Conservation (phyloP, 1,139 yeast genomes). For the Blastobotrys buckinghamii region DNA sequence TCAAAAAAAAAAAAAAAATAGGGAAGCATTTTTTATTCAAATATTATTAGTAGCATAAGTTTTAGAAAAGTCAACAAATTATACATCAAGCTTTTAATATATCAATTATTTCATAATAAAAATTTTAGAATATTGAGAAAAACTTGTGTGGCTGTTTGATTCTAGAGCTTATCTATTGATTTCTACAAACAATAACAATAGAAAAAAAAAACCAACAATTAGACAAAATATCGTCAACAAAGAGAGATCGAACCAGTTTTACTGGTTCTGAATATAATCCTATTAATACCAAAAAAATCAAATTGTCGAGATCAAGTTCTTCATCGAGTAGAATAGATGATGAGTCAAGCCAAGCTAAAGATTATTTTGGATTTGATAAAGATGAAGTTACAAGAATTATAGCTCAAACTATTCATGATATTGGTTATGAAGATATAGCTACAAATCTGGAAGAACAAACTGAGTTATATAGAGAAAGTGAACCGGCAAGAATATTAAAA, state of each 20-base stretch:
- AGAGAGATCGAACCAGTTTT: not conserved
- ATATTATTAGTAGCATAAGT: no score
- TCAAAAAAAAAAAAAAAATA: no score
- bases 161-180: no score
- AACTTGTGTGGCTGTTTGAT: no score
- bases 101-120: no score
- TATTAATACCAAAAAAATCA: not conserved
- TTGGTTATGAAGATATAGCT: conserved; percentile 43
- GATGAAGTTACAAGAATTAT: conserved; percentile 45
- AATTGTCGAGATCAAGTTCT: not conserved
- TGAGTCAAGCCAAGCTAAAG: not conserved
- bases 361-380: conserved; percentile 29
- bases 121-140: no score
- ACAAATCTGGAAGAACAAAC: conserved; percentile 22
- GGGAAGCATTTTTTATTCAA: no score
- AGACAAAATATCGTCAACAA: conserved; percentile 1
- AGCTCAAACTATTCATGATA: conserved; percentile 44
- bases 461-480: conserved; percentile 37
- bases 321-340: no score
- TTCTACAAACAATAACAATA: no score
- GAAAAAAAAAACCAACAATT: not conserved
- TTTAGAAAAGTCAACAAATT: no score
- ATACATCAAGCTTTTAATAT: no score
- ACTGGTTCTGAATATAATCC: not conserved
- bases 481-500: conserved; percentile 37